Conservation (phyloP, 805 yeast species). For the Wickerhamiella qilinensis region DNA sequence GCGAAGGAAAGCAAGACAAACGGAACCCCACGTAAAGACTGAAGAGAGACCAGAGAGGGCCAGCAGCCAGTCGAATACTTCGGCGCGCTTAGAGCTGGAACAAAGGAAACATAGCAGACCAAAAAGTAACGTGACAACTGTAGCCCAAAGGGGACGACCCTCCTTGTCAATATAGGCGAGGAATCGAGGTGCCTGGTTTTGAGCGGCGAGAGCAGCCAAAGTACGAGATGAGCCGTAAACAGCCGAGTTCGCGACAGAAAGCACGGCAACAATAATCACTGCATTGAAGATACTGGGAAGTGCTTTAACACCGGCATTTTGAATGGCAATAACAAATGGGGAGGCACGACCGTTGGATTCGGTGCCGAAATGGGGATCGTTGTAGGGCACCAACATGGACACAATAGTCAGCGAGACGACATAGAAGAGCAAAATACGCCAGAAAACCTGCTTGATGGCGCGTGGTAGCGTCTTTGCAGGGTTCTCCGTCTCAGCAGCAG, state of each 20-base stretch:
- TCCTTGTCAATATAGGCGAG: constrained; percentile 49
- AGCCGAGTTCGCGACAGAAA: constrained; percentile 56
- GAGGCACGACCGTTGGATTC: constrained; percentile 46
- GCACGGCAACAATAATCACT: constrained; percentile 48
- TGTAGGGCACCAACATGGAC: constrained; percentile 55
- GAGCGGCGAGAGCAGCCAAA: constrained; percentile 45
- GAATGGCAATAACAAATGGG: constrained; percentile 55
- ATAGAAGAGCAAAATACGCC: constrained; percentile 61
- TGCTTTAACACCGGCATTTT: constrained; percentile 44
- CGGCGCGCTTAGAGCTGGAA: constrained; percentile 26
- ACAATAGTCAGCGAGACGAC: constrained; percentile 36
- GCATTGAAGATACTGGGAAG: constrained; percentile 58
- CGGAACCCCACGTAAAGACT: constrained; percentile 14
- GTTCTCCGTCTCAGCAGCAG: constrained; percentile 59
- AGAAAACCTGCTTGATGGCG: constrained; percentile 65
- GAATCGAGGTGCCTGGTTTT: constrained; percentile 42
- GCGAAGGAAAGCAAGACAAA: constrained; percentile 10
- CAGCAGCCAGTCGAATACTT: constrained; percentile 17
- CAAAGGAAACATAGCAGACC: constrained; percentile 41
- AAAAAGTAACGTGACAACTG: constrained; percentile 26
- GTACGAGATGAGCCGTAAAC: constrained; percentile 56
- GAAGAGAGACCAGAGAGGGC: constrained; percentile 16
- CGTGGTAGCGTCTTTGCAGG: constrained; percentile 52
- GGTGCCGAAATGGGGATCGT: constrained; percentile 31
- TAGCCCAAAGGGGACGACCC: constrained; percentile 59